Evolutionary conservation across 345 rosid genomes (phyloP), one percentile per base, ranked within the genome.

Genomic region (Gossypioides kirkii): DNA sequence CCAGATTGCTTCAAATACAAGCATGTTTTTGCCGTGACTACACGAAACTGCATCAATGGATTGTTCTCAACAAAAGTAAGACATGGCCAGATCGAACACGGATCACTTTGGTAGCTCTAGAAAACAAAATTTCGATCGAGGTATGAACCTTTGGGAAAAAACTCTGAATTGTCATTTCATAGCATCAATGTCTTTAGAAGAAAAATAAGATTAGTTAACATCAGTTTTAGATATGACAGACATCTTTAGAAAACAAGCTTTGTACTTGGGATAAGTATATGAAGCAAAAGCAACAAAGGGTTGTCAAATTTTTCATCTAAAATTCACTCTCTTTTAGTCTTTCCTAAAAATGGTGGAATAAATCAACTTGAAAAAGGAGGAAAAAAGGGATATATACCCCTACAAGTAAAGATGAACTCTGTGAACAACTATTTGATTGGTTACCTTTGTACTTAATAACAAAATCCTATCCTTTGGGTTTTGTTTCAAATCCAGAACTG

Each of bases 211-310:
- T 14, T 17, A 20, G 22, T 28, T 43, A 14, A 46, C 8, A 25
- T 12, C 42, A 36, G 47, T 23, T 20, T 17, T 55, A 32, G 47
- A 69, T 7, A n/a, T 52, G 46, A 32, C 46, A 52, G 23, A 52
- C 26, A 36, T 45, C 45, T 53, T 9, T 28, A 32, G 10, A 18
- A 52, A 42, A 32, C 49, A 32, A 53, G 49, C 10, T 36, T 70
- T 52, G 47, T 52, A 10, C 45, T 17, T 52, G 18, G 36, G 25
- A 69, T 28, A 53, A 53, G 47, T 69, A n/a, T 6, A 69, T 26
- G 41, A 32, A n/a, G 22, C 58, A 64, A 64, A 42, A 64, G n/a
- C n/a, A 45, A 63, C 20, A 64, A 42, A 64, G 69, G 69, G 69
- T 43, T 64, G 6, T 65, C 42, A 4, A 55, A 55, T n/a, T 2